phyloP scores from a whole-genome alignment of 2,329 filamentous ascomycete genomes.

The Aaosphaeria pasadenensis region DNA sequence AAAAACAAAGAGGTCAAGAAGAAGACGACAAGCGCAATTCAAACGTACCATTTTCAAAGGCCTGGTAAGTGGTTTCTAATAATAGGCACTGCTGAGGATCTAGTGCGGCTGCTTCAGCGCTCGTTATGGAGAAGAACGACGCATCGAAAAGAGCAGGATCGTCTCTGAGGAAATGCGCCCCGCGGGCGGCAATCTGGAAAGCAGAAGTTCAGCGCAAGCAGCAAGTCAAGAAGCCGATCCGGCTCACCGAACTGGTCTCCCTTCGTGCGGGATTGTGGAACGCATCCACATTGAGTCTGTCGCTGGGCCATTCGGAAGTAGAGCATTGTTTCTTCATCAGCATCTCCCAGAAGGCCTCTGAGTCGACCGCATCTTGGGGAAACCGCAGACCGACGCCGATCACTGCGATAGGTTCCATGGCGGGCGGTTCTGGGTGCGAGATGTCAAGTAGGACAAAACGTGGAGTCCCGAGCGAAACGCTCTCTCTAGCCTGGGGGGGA shows the following conservation, averaged over 20 bases:
- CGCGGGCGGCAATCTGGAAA: slow-evolving; percentile 16
- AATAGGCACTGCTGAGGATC: slow-evolving; percentile 21
- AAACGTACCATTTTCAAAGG: slow-evolving; percentile 1
- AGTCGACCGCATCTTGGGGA: slow-evolving; percentile 22
- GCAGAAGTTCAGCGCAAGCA: slow-evolving; percentile 12
- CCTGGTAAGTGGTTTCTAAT: slow-evolving; percentile 16
- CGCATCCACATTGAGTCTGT: slow-evolving; percentile 7
- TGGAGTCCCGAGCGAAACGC: too few relatives aligned
- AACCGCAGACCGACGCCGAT: slow-evolving; percentile 38
- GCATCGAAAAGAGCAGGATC: slow-evolving; percentile 15
- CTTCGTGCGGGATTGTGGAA: slow-evolving; percentile 10
- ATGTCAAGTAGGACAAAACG: too few relatives aligned
- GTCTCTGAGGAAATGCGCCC: slow-evolving; percentile 11
- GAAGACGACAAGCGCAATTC: too few relatives aligned
- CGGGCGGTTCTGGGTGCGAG: not conserved
- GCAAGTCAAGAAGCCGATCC: too few relatives aligned
- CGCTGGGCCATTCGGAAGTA: not conserved
- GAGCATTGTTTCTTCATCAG: not conserved
- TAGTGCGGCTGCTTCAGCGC: slow-evolving; percentile 11
- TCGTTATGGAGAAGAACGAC: slow-evolving; percentile 16
- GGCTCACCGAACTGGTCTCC: not conserved
- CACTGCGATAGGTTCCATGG: slow-evolving; percentile 31
- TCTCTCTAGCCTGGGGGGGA: too few relatives aligned
- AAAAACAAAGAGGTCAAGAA: too few relatives aligned
- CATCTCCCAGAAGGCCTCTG: not conserved